Base-by-base conservation (phyloP, 768 basidiomycete genomes). In the Saitozyma sp. region DNA sequence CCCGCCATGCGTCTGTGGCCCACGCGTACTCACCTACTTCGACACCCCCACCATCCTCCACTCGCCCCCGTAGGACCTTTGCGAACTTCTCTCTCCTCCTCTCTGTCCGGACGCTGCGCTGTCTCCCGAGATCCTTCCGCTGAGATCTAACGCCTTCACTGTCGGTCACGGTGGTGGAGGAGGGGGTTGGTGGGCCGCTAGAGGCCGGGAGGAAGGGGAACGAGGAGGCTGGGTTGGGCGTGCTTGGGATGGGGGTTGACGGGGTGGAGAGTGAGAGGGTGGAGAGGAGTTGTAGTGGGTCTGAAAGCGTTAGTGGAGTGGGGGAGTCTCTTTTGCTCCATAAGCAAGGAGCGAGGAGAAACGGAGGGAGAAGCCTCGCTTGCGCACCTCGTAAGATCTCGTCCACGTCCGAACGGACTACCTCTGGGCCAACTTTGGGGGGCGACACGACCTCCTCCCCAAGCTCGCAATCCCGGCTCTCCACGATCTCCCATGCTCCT, bases 361-460 rank as follows among this genome's bases (percentile, higher is more conserved):
- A n/a, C n/a, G n/a, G n/a, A n/a, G n/a, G n/a, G n/a, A n/a, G n/a
- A n/a, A n/a, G n/a, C n/a, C n/a, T n/a, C n/a, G n/a, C n/a, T n/a
- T n/a, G 75, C 78, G 69, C 82, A 92, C 92, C 92, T 71, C 84
- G 84, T 57, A 92, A 85, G 60, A 95, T 86, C 59, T 89, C 87
- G 20, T 88, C 85, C 2, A 86, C 85, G 73, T 94, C 88, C 13
- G 83, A 80, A 66, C 87, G 86, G 58, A 94, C 80, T 38, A 82
- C 83, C 81, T 76, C 79, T 84, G 87, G 72, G 1, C 77, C 77
- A 14, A 63, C 69, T 49, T 65, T 72, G 3, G 40, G 37, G 0
- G 66, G 66, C 20, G 52, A 48, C 1, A 64, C 19, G 6, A 20
- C 17, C 54, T 65, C 66, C 45, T 70, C 49, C 13, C 14, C 54